These are phyloP conservation scores for Capsicum pubescens DNA, from an alignment of 257 asterid genomes.

Conservation along the genomic window DNA sequence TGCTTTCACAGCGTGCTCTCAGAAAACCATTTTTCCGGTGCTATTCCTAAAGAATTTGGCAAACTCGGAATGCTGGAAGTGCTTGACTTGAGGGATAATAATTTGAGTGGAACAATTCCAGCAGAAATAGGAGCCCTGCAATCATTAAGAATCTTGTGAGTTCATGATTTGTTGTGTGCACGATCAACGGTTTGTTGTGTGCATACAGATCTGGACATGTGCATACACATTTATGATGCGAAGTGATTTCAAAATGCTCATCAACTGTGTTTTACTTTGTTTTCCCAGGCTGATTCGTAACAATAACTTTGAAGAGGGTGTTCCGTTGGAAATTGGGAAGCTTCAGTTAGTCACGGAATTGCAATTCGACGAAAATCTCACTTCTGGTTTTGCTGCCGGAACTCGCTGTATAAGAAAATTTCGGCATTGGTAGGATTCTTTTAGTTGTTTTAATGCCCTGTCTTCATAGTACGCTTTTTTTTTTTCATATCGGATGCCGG, in stretches of 20 bases:
- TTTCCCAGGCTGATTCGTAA: conserved; percentile 68
- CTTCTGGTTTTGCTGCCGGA: conserved; percentile 53
- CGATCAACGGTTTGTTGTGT: background rate
- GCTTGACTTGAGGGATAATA: conserved; percentile 77
- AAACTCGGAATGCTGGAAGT: conserved; percentile 62
- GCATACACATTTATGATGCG: background rate
- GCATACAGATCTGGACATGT: background rate
- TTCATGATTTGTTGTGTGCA: background rate
- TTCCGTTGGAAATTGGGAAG: conserved; percentile 74
- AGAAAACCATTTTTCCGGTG: conserved; percentile 66
- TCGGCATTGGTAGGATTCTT: conserved; percentile 67
- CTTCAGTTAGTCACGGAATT: conserved; percentile 64
- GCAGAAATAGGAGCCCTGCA: conserved; percentile 67
- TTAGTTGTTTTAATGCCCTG: background rate
- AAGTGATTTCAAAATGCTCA: background rate
- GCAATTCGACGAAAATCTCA: conserved; percentile 56
- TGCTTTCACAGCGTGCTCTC: conserved; percentile 51
- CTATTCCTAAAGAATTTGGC: conserved; percentile 73
- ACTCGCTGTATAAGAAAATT: conserved; percentile 71
- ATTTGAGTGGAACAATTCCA: conserved; percentile 74
- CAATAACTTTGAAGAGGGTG: conserved; percentile 68
- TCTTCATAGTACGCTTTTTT: background rate
- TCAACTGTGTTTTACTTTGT: background rate
- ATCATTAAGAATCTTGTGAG: conserved; percentile 71
- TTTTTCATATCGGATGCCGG: background rate